phyloP scores from a whole-genome alignment of 1,284 basidiomycete species.

The Exsudoporus floridanus region DNA sequence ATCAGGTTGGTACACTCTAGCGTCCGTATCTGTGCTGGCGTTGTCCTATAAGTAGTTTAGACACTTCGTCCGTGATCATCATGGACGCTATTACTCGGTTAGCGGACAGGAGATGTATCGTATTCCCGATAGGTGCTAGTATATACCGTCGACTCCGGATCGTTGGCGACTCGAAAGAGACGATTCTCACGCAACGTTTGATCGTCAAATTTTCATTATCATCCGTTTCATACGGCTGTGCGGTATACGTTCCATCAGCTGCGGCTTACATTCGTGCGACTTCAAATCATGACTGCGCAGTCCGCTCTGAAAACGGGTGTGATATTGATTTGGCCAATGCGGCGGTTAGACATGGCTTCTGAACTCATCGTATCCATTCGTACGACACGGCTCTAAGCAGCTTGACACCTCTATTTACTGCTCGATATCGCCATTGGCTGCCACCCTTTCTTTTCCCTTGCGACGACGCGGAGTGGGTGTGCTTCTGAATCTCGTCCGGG shows the following conservation, averaged over 20 bases:
- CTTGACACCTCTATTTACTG: background rate
- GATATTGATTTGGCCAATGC: background rate
- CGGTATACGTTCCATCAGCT: no score
- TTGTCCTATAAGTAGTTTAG: constrained; percentile 6
- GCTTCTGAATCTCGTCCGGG: no score
- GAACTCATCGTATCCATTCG: background rate
- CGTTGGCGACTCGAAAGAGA: no score
- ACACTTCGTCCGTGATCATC: constrained; percentile 1
- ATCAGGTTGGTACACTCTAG: constrained; percentile 1
- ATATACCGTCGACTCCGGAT: background rate
- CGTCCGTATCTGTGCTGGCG: constrained; percentile 1
- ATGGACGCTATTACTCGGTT: constrained; percentile 10
- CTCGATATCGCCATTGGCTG: background rate
- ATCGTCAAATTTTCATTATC: no score
- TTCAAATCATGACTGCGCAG: no score
- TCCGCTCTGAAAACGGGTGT: background rate
- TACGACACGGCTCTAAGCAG: background rate
- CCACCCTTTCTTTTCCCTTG: background rate
- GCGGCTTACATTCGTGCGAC: no score
- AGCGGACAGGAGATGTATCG: background rate
- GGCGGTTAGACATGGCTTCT: no score
- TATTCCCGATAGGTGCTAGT: background rate
- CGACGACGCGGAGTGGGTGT: background rate
- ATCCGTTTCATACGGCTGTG: no score
- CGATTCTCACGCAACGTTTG: no score